Evolutionary conservation across 2,329 filamentous ascomycete genomes (phyloP).

Genomic region (Aspergillus sojae): DNA sequence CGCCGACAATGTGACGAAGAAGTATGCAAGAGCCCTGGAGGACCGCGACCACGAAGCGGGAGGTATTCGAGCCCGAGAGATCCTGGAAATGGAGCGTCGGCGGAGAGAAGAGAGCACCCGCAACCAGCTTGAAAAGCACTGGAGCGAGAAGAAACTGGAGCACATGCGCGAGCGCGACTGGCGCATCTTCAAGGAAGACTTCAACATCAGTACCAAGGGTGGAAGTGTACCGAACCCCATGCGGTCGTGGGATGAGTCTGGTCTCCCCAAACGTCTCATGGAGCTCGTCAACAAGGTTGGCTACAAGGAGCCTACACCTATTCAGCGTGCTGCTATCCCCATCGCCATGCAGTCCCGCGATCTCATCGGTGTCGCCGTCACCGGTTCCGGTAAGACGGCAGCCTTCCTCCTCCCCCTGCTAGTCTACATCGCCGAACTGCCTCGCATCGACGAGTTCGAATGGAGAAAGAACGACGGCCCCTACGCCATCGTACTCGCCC

Average conservation of each 20-base stretch:
- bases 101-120: constrained; percentile 72
- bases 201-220: constrained; percentile 93
- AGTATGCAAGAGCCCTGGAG: constrained; percentile 70
- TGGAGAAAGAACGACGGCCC: constrained; percentile 90
- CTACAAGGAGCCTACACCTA: constrained; percentile 87
- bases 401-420: constrained; percentile 90
- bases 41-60: constrained; percentile 77
- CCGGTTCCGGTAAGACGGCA: constrained; percentile 97
- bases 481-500: constrained; percentile 94
- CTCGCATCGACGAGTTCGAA: constrained; percentile 78
- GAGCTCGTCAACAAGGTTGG: constrained; percentile 82
- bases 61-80: constrained; percentile 71
- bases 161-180: constrained; percentile 98
- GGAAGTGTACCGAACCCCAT: constrained; percentile 92
- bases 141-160: constrained; percentile 88
- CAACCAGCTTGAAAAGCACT: constrained; percentile 84
- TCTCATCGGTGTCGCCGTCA: constrained; percentile 96
- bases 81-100: constrained; percentile 82
- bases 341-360: constrained; percentile 91
- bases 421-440: constrained; percentile 90
- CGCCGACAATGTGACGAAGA: constrained; percentile 53
- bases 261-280: constrained; percentile 73
- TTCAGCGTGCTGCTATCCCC: constrained; percentile 92
- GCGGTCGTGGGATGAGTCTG: constrained; percentile 89
- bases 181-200: constrained; percentile 99